Evolutionary conservation across 2,329 filamentous ascomycete species (phyloP).

Genomic region (Colletotrichum destructivum): DNA sequence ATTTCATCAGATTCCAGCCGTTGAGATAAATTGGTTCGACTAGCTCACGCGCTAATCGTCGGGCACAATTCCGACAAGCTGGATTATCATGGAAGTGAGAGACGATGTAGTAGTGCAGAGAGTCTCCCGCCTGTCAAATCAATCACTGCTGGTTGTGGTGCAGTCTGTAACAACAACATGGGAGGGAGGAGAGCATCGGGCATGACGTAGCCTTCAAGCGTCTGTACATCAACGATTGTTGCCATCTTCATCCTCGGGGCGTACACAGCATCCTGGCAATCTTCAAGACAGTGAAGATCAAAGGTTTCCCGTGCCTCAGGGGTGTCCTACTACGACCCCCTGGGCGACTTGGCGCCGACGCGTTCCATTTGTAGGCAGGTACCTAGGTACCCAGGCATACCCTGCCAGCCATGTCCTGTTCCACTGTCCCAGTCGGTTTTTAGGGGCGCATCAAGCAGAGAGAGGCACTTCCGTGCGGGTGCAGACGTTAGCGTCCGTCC

Average conservation of each 20-base stretch:
- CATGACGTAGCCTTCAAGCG: background rate
- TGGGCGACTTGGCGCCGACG: slow-evolving; percentile 15
- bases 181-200: background rate
- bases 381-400: background rate
- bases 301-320: background rate
- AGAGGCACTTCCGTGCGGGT: background rate
- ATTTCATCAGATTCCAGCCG: background rate
- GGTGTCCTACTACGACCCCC: slow-evolving; percentile 33
- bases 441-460: slow-evolving; percentile 26
- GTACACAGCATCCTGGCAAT: background rate
- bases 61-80: slow-evolving; percentile 7
- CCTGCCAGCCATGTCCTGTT: too few relatives aligned
- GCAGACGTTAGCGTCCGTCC: slow-evolving; percentile 28
- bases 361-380: background rate
- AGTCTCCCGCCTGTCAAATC: background rate
- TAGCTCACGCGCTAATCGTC: slow-evolving; percentile 1
- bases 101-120: background rate
- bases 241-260: background rate
- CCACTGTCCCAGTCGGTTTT: slow-evolving; percentile 24
- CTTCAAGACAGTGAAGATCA: background rate
- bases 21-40: background rate
- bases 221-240: background rate
- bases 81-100: background rate
- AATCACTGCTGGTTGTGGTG: background rate
- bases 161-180: background rate